Evolutionary conservation across 306 rosid genomes (phyloP), one percentile per base, ranked within the genome.

Genomic region (Dalbergia cultrata): DNA sequence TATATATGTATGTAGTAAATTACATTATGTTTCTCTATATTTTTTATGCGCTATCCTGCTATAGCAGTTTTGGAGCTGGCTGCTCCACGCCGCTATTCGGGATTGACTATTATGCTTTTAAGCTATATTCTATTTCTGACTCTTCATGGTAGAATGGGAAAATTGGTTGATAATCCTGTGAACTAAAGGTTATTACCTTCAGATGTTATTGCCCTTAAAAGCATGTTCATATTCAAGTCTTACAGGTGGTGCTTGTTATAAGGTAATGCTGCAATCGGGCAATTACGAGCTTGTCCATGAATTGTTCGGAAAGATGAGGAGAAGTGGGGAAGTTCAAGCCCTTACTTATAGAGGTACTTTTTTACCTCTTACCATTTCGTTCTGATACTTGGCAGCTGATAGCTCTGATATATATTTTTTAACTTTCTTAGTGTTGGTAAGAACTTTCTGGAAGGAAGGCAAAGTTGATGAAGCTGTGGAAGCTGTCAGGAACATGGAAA

Each of bases 211-310:
- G 35, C 81, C 83, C 85, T 78, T 71, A 64, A 80, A 7, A 75
- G 81, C 75, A 79, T 75, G 66, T 52, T 53, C 76, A 18, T 22
- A 76, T 85, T 82, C 61, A 67, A 89, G 86, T 81, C 94, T 91
- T 70, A 89, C 80, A 61, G 73, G 83, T 73, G 81, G 56, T 91
- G 82, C 83, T 89, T 91, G 62, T 90, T 88, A 74, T 81, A 82
- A 95, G 99, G 97, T 93, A 59, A 95, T 93, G 97, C 85, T 93
- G 87, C 79, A 90, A 79, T 89, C 95, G 6, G 91, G 95, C 75
- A 95, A 95, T 82, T 95, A 84, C 73, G 93, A 91, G 75, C 90
- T 89, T 60, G 93, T 95, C 84, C 91, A 84, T 76, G 95, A 89
- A 75, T 85, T 89, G 59, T 91, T 95, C 75, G 74, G 77, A 74